These are phyloP conservation scores for Colletotrichum nymphaeae DNA, from an alignment of 2,329 filamentous ascomycete genomes.

Conservation along the genomic window DNA sequence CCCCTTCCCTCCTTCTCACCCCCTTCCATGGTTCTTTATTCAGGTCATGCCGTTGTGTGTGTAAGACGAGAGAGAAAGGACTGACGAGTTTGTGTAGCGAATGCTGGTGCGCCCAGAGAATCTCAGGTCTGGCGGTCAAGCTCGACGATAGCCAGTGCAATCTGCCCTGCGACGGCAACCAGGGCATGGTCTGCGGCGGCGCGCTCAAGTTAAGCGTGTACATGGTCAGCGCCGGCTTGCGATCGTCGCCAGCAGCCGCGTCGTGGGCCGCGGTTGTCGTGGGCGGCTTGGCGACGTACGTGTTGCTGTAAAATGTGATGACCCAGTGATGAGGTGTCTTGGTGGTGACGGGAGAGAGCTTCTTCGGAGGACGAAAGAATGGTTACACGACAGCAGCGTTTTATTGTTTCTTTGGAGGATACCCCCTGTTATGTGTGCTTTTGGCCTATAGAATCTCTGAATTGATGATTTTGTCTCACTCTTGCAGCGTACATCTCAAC, in stretches of 20 bases:
- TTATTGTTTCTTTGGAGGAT: conserved; percentile 4
- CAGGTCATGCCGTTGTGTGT: not conserved
- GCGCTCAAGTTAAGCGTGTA: conserved; percentile 61
- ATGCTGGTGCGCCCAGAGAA: conserved; percentile 67
- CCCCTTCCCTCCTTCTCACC: too few species aligned
- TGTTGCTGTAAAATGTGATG: not conserved
- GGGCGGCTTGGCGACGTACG: not conserved
- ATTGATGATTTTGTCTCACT: not conserved
- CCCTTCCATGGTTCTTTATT: too few species aligned
- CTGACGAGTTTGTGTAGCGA: conserved; percentile 51
- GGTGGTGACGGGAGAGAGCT: not conserved
- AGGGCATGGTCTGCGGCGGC: conserved; percentile 65
- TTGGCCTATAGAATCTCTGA: not conserved
- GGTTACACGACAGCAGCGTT: not conserved
- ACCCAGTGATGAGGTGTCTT: not conserved
- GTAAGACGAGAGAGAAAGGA: not conserved
- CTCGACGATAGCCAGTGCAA: conserved; percentile 61
- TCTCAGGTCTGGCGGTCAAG: conserved; percentile 59
- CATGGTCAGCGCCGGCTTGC: conserved; percentile 24
- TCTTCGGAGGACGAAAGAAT: not conserved
- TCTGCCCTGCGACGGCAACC: conserved; percentile 65
- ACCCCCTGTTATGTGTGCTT: not conserved
- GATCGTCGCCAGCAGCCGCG: not conserved
- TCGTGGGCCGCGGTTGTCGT: conserved; percentile 10
- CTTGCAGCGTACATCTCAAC: not conserved